Percentiles rank a stretch among this genome's conserved stretches.
phyloP scores from a whole-genome alignment of 2,329 filamentous ascomycete species.

The Cladobotryum mycophilum region DNA sequence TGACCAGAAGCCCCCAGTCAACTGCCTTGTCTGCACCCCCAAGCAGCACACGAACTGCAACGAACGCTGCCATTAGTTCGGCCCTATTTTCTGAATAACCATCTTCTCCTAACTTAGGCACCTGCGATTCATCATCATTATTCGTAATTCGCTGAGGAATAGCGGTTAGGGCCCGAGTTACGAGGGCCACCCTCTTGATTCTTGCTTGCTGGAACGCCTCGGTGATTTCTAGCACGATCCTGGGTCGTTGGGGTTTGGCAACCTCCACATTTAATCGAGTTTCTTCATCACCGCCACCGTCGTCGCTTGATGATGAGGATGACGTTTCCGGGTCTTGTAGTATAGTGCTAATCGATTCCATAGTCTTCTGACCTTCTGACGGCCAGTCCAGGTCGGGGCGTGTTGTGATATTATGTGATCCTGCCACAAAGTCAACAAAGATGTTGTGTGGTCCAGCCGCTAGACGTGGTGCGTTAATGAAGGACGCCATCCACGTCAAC shows the following conservation, averaged over 20 bases:
- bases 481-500: conserved; percentile 27
- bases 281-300: conserved; percentile 13
- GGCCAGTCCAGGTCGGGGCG: conserved; percentile 18
- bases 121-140: background rate
- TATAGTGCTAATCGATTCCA: background rate
- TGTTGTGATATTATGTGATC: conserved; percentile 1
- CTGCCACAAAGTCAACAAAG: conserved; percentile 23
- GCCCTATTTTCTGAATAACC: conserved; percentile 16
- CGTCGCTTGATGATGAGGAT: conserved; percentile 13
- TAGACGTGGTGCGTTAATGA: conserved; percentile 16
- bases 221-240: background rate
- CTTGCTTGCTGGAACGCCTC: conserved; percentile 4
- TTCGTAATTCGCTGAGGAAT: conserved; percentile 12
- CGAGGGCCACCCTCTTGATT: conserved; percentile 25
- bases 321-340: background rate
- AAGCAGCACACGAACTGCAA: conserved; percentile 51
- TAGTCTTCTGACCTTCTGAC: conserved; percentile 20
- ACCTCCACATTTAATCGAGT: background rate
- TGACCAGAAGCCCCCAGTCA: conserved; percentile 55
- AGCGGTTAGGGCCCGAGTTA: conserved; percentile 23
- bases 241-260: background rate
- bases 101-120: conserved; percentile 2
- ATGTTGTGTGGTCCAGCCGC: conserved; percentile 28
- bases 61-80: conserved; percentile 48
- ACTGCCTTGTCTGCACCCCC: conserved; percentile 54